Conservation (phyloP, 495 filamentous ascomycete genomes). For the Xylaria palmicola region DNA sequence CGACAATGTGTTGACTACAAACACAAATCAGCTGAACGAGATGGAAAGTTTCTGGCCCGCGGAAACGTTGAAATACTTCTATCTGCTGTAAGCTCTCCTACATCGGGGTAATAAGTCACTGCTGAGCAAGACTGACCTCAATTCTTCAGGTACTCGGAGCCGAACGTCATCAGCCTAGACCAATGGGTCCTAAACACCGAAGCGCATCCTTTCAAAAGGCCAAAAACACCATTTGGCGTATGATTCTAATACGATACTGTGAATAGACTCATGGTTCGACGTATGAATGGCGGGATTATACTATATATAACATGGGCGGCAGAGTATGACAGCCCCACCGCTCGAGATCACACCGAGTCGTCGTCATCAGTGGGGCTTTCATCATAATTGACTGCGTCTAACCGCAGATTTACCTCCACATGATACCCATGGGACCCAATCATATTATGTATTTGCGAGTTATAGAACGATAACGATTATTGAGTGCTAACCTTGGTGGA, state of each 20-base stretch:
- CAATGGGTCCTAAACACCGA: constrained; percentile 77
- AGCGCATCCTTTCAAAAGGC: constrained; percentile 57
- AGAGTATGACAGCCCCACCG: neutral
- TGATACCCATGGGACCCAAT: neutral
- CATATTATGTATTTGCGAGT: neutral
- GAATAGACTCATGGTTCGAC: neutral
- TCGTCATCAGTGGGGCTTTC: constrained; percentile 1
- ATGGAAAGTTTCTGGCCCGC: constrained; percentile 70
- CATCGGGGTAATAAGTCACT: neutral
- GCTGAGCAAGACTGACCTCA: constrained; percentile 30
- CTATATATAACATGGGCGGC: neutral
- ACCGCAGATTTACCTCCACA: constrained; percentile 1
- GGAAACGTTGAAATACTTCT: constrained; percentile 94
- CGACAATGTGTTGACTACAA: constrained; percentile 61
- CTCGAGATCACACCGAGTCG: neutral
- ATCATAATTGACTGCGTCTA: neutral
- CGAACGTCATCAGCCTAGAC: constrained; percentile 72
- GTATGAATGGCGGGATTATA: neutral
- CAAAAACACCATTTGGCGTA: constrained; percentile 25
- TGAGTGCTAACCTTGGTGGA: neutral
- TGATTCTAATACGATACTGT: neutral
- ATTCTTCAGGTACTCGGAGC: constrained; percentile 35
- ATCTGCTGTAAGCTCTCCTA: constrained; percentile 65
- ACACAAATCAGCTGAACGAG: constrained; percentile 37
- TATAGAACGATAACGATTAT: neutral